These are phyloP conservation scores for Chrysoporthe cubensis DNA, from an alignment of 2,329 filamentous ascomycete genomes.

Conservation along the genomic window DNA sequence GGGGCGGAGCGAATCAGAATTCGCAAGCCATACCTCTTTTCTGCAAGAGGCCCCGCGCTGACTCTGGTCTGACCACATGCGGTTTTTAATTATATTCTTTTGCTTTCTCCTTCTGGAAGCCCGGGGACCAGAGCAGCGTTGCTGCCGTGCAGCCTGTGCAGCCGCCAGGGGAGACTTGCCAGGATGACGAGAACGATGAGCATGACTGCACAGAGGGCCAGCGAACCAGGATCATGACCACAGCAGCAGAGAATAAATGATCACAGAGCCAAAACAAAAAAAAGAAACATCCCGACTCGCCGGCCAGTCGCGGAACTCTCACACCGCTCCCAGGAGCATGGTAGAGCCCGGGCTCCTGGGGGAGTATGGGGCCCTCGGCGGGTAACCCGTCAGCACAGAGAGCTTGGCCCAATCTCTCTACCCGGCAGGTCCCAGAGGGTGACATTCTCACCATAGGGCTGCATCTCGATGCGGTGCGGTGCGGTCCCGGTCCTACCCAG, in stretches of 20 bases:
- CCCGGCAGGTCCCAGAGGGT: neutral
- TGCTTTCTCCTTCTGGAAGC: neutral
- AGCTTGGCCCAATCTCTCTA: neutral
- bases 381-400: no score
- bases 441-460: constrained; percentile 3
- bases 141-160: neutral
- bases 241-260: neutral
- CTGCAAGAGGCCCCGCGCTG: neutral
- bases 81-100: neutral
- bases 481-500: constrained; percentile 1
- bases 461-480: neutral
- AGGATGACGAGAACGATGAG: neutral
- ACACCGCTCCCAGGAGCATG: neutral
- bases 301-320: neutral
- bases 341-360: neutral
- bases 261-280: neutral
- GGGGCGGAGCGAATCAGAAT: no score
- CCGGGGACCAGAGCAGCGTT: neutral
- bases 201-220: neutral
- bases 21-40: no score
- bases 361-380: neutral
- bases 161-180: neutral
- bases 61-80: neutral
- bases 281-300: neutral
- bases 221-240: neutral